Evolutionary conservation across 2,329 filamentous ascomycete genomes (phyloP), one percentile per base, ranked within the genome.

Genomic region (Fusarium xyrophilum): DNA sequence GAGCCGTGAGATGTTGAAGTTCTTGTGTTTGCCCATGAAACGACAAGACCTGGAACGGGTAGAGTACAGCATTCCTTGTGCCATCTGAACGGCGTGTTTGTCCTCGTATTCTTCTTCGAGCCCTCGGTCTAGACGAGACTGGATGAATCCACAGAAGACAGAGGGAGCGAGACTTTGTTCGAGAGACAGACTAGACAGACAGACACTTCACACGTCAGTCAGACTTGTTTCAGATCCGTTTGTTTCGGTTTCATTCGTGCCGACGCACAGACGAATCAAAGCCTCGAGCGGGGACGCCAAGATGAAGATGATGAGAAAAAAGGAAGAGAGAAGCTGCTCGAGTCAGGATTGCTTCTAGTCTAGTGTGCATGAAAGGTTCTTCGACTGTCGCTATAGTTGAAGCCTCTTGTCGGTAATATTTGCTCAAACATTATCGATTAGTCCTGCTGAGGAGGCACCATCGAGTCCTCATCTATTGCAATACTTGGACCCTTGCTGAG

Each of bases 161-260:
- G 14, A 30, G 13, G 25, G 19, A 52, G 25, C 25, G 25, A 25
- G 42, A 19, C 21, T 39, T 32, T 35, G 4, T 38, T 35, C 21
- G n/a, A 43, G 40, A 53, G 25, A 50, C 25, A n/a, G n/a, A n/a
- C n/a, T n/a, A n/a, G n/a, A n/a, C n/a, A 30, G 10, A 11, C 28
- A 28, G 32, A 33, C 32, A 33, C 14, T 52, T 53, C 55, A 56
- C 55, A 51, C 46, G 56, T 65, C 42, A 69, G 67, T 55, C 63
- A 25, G n/a, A n/a, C n/a, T 36, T 36, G 67, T 69, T 69, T 69
- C 67, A 69, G 67, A 69, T 68, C 54, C 47, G 54, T 69, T 56
- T 69, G 59, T 69, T 70, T 69, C 47, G 63, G 67, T 63, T 69
- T 67, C 63, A 60, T 64, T 69, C 56, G 55, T 40, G 43, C 43